Percentiles rank a stretch among this genome's conserved stretches.
These are phyloP conservation scores for Claviceps spartinae DNA, from an alignment of 2,329 filamentous ascomycete genomes.

Conservation along the genomic window DNA sequence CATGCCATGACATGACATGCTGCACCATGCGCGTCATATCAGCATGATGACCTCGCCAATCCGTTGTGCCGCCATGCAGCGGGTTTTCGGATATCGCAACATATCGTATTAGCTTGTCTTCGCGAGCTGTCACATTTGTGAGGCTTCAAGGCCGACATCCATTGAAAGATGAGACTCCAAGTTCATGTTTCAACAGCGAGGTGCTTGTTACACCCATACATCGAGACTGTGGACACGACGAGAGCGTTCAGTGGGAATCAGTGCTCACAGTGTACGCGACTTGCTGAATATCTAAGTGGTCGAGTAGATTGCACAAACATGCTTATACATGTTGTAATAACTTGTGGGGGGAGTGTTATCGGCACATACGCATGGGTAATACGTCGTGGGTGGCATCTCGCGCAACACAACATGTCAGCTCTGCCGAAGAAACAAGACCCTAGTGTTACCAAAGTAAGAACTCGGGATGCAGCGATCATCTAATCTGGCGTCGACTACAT, in stretches of 20 bases:
- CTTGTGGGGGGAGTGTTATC: not conserved
- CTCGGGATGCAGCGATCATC: no score
- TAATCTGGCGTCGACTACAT: no score
- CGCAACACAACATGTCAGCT: slow-evolving; percentile 23
- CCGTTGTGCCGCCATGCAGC: not conserved
- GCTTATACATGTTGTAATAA: not conserved
- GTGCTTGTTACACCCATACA: no score
- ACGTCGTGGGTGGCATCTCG: slow-evolving; percentile 24
- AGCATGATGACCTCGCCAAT: not conserved
- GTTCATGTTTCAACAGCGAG: no score
- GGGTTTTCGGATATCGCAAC: not conserved
- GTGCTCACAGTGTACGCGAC: no score
- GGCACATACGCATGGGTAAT: not conserved
- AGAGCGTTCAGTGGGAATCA: no score
- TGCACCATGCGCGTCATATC: slow-evolving; percentile 4
- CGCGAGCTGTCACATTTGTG: no score
- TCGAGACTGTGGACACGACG: no score
- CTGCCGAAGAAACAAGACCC: slow-evolving; percentile 25
- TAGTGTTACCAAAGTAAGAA: not conserved
- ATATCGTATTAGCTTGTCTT: not conserved
- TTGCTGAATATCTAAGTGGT: no score
- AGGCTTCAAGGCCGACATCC: no score
- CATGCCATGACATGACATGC: slow-evolving; percentile 1
- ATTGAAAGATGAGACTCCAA: no score
- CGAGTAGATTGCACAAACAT: not conserved